Evolutionary conservation across 2,329 filamentous ascomycete genomes (phyloP).

Genomic region (Tolypocladium tundrense): DNA sequence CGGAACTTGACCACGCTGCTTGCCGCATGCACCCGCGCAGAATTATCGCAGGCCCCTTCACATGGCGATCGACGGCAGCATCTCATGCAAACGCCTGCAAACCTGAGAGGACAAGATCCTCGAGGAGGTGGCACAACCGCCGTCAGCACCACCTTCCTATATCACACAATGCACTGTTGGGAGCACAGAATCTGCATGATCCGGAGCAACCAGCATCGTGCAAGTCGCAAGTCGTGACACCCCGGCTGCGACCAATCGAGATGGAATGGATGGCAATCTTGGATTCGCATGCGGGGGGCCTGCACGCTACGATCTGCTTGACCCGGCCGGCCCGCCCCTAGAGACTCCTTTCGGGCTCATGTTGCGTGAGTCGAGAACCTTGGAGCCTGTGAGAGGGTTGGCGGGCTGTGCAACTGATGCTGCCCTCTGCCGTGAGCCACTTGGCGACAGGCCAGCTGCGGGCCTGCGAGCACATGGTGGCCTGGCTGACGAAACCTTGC

Average conservation of each 20-base stretch:
- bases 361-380: not conserved
- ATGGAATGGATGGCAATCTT: not conserved
- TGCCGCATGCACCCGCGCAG: not conserved
- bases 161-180: not conserved
- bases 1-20: not conserved
- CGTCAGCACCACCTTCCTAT: not conserved
- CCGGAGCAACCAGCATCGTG: not conserved
- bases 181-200: not conserved
- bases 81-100: not conserved
- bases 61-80: not conserved
- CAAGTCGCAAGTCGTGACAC: not conserved
- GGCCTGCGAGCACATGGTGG: not conserved
- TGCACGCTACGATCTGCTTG: not conserved
- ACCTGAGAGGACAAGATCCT: not conserved
- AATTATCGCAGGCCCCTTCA: not conserved
- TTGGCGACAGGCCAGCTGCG: not conserved
- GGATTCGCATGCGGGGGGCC: not conserved
- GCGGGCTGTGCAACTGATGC: not conserved
- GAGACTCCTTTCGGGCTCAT: not conserved
- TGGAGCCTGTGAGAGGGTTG: not conserved
- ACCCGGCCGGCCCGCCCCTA: not conserved
- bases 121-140: not conserved
- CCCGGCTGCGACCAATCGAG: not conserved
- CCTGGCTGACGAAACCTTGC: not conserved
- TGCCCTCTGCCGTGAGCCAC: not conserved